Percentiles rank a stretch among this genome's conserved stretches.
Conservation (phyloP, 345 rosid genomes). For the Brassica cretica region DNA sequence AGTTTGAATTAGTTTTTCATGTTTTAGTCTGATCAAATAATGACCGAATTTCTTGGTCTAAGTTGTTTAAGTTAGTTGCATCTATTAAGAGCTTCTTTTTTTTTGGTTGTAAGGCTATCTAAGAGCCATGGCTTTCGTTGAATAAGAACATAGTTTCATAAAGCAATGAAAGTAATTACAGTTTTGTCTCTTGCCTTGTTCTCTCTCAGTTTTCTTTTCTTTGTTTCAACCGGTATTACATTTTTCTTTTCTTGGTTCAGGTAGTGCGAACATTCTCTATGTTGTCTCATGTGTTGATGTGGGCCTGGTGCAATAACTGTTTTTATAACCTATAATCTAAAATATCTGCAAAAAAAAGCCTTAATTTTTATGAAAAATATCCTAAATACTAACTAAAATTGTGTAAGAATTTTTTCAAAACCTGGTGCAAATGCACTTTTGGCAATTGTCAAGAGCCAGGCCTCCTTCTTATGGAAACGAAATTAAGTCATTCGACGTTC, state of each 20-base stretch:
- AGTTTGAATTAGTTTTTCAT: too few relatives aligned
- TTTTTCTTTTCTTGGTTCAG: conserved; percentile 36
- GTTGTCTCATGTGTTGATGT: conserved; percentile 1
- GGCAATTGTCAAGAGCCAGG: too few relatives aligned
- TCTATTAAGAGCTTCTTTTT: too few relatives aligned
- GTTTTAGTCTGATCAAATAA: background rate
- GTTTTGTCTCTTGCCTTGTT: background rate
- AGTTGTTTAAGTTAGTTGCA: background rate
- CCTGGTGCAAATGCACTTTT: too few relatives aligned
- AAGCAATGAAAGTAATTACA: too few relatives aligned
- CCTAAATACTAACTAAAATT: too few relatives aligned
- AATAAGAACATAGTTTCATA: too few relatives aligned
- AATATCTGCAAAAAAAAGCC: too few relatives aligned
- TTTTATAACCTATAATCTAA: too few relatives aligned
- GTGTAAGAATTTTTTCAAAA: too few relatives aligned
- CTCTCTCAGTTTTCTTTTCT: background rate
- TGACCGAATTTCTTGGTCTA: background rate
- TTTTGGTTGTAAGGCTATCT: background rate
- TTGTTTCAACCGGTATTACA: background rate
- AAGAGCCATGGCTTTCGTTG: background rate
- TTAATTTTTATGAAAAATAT: conserved; percentile 32
- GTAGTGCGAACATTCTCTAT: conserved; percentile 68
- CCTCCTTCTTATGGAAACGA: conserved; percentile 59
- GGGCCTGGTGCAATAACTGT: too few relatives aligned
- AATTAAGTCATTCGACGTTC: conserved; percentile 76